Evolutionary conservation across 495 filamentous ascomycete genomes (phyloP).

Genomic region (Neurospora africana): DNA sequence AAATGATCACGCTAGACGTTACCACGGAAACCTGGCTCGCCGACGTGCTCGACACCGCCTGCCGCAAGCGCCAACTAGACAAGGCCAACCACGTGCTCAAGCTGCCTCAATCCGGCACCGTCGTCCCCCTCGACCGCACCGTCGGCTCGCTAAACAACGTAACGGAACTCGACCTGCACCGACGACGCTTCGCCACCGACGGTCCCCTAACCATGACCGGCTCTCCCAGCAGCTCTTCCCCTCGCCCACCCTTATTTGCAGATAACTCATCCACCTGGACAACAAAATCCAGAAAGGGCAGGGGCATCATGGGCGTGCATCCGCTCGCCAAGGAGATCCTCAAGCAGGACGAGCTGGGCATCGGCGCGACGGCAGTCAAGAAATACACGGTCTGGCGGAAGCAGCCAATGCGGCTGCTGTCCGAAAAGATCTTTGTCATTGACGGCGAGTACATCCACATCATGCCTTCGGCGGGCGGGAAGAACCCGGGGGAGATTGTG

Average conservation of each 20-base stretch:
- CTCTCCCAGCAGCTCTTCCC: slow-evolving; percentile 70
- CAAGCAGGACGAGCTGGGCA: slow-evolving; percentile 58
- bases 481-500: slow-evolving; percentile 26
- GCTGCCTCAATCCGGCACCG: slow-evolving; percentile 71
- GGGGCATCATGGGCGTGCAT: slow-evolving; percentile 47
- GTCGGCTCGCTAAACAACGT: slow-evolving; percentile 81
- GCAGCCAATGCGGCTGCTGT: slow-evolving; percentile 86
- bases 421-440: slow-evolving; percentile 73
- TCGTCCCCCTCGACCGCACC: slow-evolving; percentile 71
- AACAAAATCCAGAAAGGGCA: slow-evolving; percentile 46
- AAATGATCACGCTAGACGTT: slow-evolving; percentile 67
- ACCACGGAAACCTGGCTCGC: slow-evolving; percentile 91
- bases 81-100: slow-evolving; percentile 84
- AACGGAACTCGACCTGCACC: slow-evolving; percentile 74
- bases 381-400: slow-evolving; percentile 90
- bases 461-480: slow-evolving; percentile 56
- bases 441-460: slow-evolving; percentile 96
- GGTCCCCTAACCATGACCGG: slow-evolving; percentile 65
- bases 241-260: slow-evolving; percentile 65
- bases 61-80: slow-evolving; percentile 79
- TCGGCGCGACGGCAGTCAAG: slow-evolving; percentile 51
- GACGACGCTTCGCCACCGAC: slow-evolving; percentile 74
- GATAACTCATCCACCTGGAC: slow-evolving; percentile 48
- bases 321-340: slow-evolving; percentile 60
- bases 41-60: slow-evolving; percentile 84